Conservation (phyloP, 768 basidiomycete species). For the Phlebiopsis gigantea region DNA sequence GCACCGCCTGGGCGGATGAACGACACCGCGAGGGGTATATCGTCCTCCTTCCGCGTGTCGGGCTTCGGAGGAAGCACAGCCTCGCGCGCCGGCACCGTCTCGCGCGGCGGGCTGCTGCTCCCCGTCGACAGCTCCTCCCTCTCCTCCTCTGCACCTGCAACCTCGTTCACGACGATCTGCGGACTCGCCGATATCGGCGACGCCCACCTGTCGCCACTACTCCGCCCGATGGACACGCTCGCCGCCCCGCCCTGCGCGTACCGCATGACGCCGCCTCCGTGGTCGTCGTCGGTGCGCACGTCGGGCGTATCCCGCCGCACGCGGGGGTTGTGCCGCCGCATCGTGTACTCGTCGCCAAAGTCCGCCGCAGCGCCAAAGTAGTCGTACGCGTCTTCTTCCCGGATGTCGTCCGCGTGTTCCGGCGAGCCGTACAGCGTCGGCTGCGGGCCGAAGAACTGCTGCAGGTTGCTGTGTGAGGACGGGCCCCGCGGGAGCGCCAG, state of each 20-base stretch:
- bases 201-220: conserved; percentile 13
- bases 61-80: background rate
- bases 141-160: conserved; percentile 27
- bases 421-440: conserved; percentile 16
- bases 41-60: conserved; percentile 10
- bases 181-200: conserved; percentile 16
- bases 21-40: conserved; percentile 14
- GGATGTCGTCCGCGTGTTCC: conserved; percentile 26
- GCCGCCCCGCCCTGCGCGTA: conserved; percentile 22
- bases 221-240: conserved; percentile 22
- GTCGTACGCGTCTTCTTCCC: conserved; percentile 46
- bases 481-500: conserved; percentile 10
- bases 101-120: conserved; percentile 1
- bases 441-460: conserved; percentile 12
- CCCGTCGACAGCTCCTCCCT: conserved; percentile 25
- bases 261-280: conserved; percentile 6
- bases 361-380: conserved; percentile 53
- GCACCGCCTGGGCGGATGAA: conserved; percentile 10
- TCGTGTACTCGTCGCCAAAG: conserved; percentile 45
- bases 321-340: conserved; percentile 11
- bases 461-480: conserved; percentile 7
- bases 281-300: conserved; percentile 12
- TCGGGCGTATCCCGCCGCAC: conserved; percentile 5
- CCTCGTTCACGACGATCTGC: conserved; percentile 31
- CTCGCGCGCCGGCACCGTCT: background rate